Evolutionary conservation across 352 stramenopile species (phyloP).

Genomic region (Elongisporangium anandrum): DNA sequence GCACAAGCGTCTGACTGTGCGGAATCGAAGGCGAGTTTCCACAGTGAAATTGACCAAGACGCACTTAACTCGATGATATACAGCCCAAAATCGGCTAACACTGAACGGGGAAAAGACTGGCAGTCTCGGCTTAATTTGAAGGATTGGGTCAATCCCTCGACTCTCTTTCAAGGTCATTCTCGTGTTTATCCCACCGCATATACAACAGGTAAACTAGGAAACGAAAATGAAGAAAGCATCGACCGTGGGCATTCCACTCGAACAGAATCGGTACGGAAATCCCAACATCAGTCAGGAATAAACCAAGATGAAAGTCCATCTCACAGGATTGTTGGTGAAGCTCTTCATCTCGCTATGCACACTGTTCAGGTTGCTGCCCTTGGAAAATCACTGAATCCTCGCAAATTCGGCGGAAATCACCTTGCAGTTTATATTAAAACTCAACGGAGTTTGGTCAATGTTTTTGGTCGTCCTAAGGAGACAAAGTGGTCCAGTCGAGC

Average conservation of each 20-base stretch:
- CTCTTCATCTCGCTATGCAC: conserved; percentile 4
- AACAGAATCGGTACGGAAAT: neutral
- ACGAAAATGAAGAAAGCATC: neutral
- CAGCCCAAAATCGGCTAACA: neutral
- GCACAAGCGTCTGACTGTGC: neutral
- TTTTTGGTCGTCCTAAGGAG: conserved; percentile 36
- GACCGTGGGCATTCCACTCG: neutral
- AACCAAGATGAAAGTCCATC: neutral
- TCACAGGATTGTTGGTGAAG: neutral
- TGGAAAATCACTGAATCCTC: neutral
- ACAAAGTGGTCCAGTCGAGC: conserved; percentile 30
- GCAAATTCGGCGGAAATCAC: conserved; percentile 1
- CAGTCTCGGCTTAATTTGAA: neutral
- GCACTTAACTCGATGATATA: neutral
- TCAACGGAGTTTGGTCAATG: conserved; percentile 26
- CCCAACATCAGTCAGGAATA: neutral
- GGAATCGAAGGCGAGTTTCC: neutral
- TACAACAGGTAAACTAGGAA: neutral
- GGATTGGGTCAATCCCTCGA: neutral
- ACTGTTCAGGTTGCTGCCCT: conserved; percentile 8
- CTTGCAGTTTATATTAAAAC: conserved; percentile 19
- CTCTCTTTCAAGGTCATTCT: neutral
- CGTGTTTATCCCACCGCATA: neutral
- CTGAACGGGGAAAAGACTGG: neutral
- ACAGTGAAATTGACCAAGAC: neutral